Evolutionary conservation across 2,329 filamentous ascomycete species (phyloP), one percentile per base, ranked within the genome.

Genomic region (Tympanopsis confertula): DNA sequence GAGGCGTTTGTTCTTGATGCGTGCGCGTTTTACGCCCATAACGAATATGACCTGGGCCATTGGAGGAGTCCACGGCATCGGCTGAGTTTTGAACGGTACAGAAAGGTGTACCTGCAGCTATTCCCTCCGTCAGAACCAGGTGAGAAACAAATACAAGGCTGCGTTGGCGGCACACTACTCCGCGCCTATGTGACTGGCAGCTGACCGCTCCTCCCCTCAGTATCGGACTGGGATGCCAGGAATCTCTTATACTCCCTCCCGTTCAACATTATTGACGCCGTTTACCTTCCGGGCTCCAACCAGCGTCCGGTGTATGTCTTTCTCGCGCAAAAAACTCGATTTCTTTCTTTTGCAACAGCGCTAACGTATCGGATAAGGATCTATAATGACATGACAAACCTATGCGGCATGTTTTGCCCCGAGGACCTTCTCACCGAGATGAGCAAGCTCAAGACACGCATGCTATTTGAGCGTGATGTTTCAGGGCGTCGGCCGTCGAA

Each of bases 401-500:
- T 49, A 1, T 49, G 43, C 28, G 38, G 44, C 14, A 46, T 39
- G 37, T 45, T 46, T 14, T 49, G 42, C n/a, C 41, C 39, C 3
- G 24, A 39, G 3, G 39, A 42, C n/a, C 22, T 26, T 26, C 22
- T 26, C 22, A 26, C 22, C 7, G 22, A 26, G 22, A 26, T 26
- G 22, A 26, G 22, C 22, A 26, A 26, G 22, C 22, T 26, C 22
- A 26, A n/a, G 22, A 26, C 22, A 7, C 22, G 22, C 7, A 7
- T 26, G 7, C 22, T 26, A 7, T n/a, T 26, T n/a, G 22, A 50
- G 30, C 7, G 13, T 20, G 52, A 39, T 1, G 56, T 57, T 12
- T 55, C 56, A 7, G 58, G 46, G 40, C 49, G 46, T 2, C 56
- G 57, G 4, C 56, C 57, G 0, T 56, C 56, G 37, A 54, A 58